phyloP scores from a whole-genome alignment of 1,284 basidiomycete species.

The Xerocomus nothofagi region DNA sequence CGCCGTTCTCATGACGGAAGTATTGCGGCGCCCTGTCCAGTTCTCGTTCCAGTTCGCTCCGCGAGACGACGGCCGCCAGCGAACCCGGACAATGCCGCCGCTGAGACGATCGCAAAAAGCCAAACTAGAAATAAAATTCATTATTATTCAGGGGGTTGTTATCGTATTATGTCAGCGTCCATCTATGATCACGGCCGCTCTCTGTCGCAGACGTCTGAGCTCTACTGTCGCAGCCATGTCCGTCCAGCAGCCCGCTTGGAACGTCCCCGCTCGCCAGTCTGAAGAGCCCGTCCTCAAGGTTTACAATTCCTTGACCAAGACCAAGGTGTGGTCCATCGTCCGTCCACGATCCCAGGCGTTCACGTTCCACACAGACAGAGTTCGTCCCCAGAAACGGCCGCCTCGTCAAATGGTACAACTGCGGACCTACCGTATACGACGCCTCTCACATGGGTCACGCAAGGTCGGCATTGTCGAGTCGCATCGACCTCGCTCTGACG shows the following conservation, averaged over 20 bases:
- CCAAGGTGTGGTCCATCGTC: constrained; percentile 62
- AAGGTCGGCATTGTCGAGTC: constrained; percentile 55
- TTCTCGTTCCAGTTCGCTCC: too few species aligned
- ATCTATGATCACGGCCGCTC: constrained; percentile 11
- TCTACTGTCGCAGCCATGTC: constrained; percentile 35
- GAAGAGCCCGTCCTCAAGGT: constrained; percentile 76
- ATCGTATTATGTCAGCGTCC: too few species aligned
- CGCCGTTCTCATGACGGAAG: not conserved
- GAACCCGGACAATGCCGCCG: too few species aligned
- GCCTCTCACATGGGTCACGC: constrained; percentile 99
- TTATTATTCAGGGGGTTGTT: too few species aligned
- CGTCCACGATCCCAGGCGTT: constrained; percentile 4
- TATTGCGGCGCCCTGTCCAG: not conserved
- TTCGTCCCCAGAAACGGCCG: constrained; percentile 81
- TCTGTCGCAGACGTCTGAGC: constrained; percentile 6
- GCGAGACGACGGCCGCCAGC: too few species aligned
- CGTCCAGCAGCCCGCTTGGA: constrained; percentile 56
- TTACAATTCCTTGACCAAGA: constrained; percentile 92
- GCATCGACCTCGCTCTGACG: constrained; percentile 15
- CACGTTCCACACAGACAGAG: constrained; percentile 46
- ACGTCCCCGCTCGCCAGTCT: constrained; percentile 44
- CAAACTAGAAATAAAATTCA: too few species aligned
- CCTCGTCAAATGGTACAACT: constrained; percentile 99
- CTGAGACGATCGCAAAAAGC: too few species aligned
- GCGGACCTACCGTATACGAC: constrained; percentile 99